Base-by-base conservation (phyloP, 108 stramenopile species). In the Cafeteria roenbergensis region DNA sequence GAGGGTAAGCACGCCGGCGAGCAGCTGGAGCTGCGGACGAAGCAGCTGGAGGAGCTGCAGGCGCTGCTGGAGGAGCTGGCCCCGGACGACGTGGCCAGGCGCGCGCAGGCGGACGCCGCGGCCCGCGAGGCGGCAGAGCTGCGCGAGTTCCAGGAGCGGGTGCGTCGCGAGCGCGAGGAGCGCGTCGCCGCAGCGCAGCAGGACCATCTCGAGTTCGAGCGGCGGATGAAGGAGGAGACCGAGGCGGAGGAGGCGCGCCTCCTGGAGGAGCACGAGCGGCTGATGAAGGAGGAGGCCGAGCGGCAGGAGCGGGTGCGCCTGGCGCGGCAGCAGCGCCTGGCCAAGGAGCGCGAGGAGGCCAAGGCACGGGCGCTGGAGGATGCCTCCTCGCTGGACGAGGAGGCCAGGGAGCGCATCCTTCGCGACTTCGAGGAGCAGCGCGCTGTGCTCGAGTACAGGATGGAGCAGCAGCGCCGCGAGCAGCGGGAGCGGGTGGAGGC, bases 81-180 rank as follows among this genome's bases (percentile, higher is more conserved):
- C 2, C 59, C 59, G 59, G 59, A 61, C 1, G 59, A 61, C 24
- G 30, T 32, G 9, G 21, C n/a, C 22, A 9, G 59, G 21, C 17
- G 37, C 2, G 20, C 8, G 9, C 20, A 20, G 20, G n/a, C n/a
- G 34, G 17, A 61, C 17, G 59, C 22, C 17, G 34, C 9, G 22
- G 37, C 20, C 17, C 20, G n/a, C 20, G 59, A 61, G n/a, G 59
- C 59, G 59, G 59, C 9, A 32, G 36, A 61, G 22, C 36, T 61
- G 8, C 2, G 2, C 2, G 2, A 22, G 17, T 61, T 38, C 36
- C 36, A 61, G 59, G 21, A 27, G 37, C 21, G 22, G 59, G 2
- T n/a, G 59, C 17, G 2, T 2, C 20, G 17, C 22, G 22, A 61
- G 24, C 9, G 30, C 21, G 29, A 61, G n/a, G 37, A 6, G 17